Evolutionary conservation across 2,329 filamentous ascomycete genomes (phyloP), one percentile per base, ranked within the genome.

Genomic region (Alternaria longipes): DNA sequence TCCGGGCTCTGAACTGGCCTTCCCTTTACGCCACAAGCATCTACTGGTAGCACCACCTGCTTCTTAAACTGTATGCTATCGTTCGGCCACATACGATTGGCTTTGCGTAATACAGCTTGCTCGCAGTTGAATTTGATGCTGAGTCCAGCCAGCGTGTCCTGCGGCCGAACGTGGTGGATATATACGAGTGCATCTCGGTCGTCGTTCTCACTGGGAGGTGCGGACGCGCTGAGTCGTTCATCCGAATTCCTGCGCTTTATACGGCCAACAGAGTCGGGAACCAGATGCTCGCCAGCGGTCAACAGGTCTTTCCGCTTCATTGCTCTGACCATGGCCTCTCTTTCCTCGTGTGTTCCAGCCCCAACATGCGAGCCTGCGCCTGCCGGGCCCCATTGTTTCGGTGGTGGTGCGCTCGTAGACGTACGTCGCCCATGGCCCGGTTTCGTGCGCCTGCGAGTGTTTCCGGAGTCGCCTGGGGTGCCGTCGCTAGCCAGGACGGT

Each of bases 21-120:
- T 30, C 94, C 93, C 74, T 93, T 95, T 42, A 94, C 84, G 42
- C 91, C 89, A 77, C 94, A 98, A 41, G 92, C 91, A 77, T 97
- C 94, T 5, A 98, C 92, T 0, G 95, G 95, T 54, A 99, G 82
- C 8, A 94, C 85, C 16, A 99, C 85, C 65, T 88, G 90, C 72
- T 92, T 92, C 60, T 94, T 89, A 49, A 89, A 88, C 76, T 97
- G 94, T 36, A 98, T 90, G 64, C 89, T 93, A 75, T 98, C 95
- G 65, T 93, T 92, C 7, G 93, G 92, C 95, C 95, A 99, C 73
- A 99, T 89, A 11, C 95, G 89, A 76, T 99, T 99, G 40, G 93
- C 89, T 76, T 92, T 95, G 60, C 92, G 87, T 67, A 99, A 89
- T 2, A 91, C 86, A 49, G 94, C 90, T 57, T 93, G 89, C 64